These are phyloP conservation scores for Afroboletus lepidellus DNA, from an alignment of 1,284 basidiomycete species.

Conservation along the genomic window DNA sequence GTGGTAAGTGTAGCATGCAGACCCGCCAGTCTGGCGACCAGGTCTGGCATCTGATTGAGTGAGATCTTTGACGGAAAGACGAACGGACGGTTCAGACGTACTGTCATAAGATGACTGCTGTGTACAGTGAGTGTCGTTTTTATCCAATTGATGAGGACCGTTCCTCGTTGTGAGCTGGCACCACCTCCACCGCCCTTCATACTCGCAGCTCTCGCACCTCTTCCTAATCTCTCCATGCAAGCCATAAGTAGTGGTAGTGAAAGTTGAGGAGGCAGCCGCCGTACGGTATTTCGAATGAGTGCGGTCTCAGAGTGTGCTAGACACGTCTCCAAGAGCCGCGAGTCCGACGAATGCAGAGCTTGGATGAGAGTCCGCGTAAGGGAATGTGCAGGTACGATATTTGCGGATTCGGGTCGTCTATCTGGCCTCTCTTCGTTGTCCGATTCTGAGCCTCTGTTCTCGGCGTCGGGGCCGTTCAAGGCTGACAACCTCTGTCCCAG, in stretches of 20 bases:
- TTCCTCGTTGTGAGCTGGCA: constrained; percentile 84
- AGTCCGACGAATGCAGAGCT: constrained; percentile 94
- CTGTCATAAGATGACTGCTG: constrained; percentile 93
- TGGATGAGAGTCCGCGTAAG: constrained; percentile 94
- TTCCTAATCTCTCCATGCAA: constrained; percentile 86
- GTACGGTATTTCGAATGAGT: constrained; percentile 87
- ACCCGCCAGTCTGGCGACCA: constrained; percentile 79
- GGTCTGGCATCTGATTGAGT: constrained; percentile 71
- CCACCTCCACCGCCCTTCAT: constrained; percentile 81
- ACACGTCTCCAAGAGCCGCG: constrained; percentile 85
- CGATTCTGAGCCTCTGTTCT: constrained; percentile 33
- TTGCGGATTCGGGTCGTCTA: constrained; percentile 35
- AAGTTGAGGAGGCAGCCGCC: constrained; percentile 85
- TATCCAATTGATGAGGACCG: constrained; percentile 85
- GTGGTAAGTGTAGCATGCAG: constrained; percentile 83
- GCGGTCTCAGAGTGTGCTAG: constrained; percentile 79
- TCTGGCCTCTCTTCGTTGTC: constrained; percentile 46
- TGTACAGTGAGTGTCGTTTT: constrained; percentile 85
- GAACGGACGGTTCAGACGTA: constrained; percentile 40
- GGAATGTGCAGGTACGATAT: constrained; percentile 77
- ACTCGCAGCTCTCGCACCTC: constrained; percentile 69
- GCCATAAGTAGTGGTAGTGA: constrained; percentile 86
- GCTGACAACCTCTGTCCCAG: constrained; percentile 85
- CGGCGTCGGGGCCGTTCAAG: constrained; percentile 49
- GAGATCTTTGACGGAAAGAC: constrained; percentile 14